Base-by-base conservation (phyloP, 805 yeast genomes). In the Kluyveromyces siamensis region DNA sequence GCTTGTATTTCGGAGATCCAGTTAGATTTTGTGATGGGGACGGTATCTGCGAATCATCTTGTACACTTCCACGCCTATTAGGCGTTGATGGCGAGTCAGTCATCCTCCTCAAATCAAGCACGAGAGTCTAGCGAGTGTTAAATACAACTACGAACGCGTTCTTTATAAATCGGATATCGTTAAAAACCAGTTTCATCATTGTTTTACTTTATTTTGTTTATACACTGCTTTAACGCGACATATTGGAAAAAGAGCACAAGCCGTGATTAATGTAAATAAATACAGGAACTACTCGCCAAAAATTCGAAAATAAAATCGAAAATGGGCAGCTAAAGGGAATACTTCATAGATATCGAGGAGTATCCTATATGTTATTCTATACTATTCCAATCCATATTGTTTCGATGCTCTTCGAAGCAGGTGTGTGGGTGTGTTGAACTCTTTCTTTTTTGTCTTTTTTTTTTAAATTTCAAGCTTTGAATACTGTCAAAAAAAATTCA, bases 41-140 rank as follows among this genome's bases (percentile, higher is more conserved):
- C 13, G 45, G 45, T 33, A 43, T 43, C 8, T 43, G 21, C 8
- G 45, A 43, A 11, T 19, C 45, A 38, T 43, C 45, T 21, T n/a
- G 14, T 5, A 38, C 35, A n/a, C 8, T 17, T 33, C n/a, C 13
- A 30, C 35, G 35, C 33, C 45, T 43, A 10, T 43, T 38, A 13
- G 45, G 45, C 4, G 45, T 43, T 9, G 45, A 43, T 17, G 45
- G 45, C 21, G 39, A 21, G 16, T 17, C 38, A 2, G 14, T 35
- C 45, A 43, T 43, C n/a, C 35, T 13, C 11, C 35, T 30, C 3
- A 4, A 7, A 13, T 30, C 5, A 11, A 30, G 11, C 4, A 13
- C 7, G 7, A 4, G 14, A 13, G 35, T 11, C 5, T 30, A 11
- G 2, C 7, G 11, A 7, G 35, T 30, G 2, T 13, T 10, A 30